These are phyloP conservation scores for Trametes hirsuta DNA, from an alignment of 1,284 basidiomycete species.

Conservation along the genomic window DNA sequence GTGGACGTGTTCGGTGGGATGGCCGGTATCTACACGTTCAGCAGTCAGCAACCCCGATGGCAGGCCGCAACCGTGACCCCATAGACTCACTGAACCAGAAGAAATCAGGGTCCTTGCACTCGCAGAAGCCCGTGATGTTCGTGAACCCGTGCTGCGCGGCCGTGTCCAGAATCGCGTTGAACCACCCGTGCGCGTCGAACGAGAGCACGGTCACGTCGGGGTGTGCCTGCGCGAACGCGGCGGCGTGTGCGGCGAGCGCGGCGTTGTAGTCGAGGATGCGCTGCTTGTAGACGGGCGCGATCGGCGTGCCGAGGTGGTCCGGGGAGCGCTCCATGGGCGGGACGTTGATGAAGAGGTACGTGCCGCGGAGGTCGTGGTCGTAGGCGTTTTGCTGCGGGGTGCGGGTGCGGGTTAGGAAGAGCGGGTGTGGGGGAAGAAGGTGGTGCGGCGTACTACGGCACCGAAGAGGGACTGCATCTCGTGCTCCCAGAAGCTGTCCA, in stretches of 20 bases:
- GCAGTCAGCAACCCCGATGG: neutral
- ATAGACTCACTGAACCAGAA: conserved; percentile 57
- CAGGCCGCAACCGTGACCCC: no score
- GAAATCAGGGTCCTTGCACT: conserved; percentile 48
- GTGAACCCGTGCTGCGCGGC: conserved; percentile 47
- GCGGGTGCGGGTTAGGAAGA: neutral
- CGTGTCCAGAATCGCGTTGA: conserved; percentile 49
- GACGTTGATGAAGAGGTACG: conserved; percentile 59
- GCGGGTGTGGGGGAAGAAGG: neutral
- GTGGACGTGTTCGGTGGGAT: conserved; percentile 55
- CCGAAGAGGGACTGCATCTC: conserved; percentile 56
- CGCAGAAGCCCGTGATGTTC: conserved; percentile 58
- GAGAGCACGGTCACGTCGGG: conserved; percentile 44
- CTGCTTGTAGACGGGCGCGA: conserved; percentile 39
- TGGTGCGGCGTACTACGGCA: conserved; percentile 47
- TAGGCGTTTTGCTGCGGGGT: conserved; percentile 44
- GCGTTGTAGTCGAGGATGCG: conserved; percentile 48
- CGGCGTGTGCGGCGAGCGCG: conserved; percentile 40
- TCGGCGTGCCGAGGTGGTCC: conserved; percentile 32
- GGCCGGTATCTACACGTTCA: conserved; percentile 42
- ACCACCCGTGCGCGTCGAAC: conserved; percentile 56
- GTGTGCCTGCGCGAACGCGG: conserved; percentile 41
- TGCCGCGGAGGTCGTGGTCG: conserved; percentile 43
- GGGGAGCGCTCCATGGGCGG: conserved; percentile 56
- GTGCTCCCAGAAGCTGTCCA: conserved; percentile 50